These are phyloP conservation scores for Cryptococcus sp. DNA, from an alignment of 1,284 basidiomycete species.

Conservation along the genomic window DNA sequence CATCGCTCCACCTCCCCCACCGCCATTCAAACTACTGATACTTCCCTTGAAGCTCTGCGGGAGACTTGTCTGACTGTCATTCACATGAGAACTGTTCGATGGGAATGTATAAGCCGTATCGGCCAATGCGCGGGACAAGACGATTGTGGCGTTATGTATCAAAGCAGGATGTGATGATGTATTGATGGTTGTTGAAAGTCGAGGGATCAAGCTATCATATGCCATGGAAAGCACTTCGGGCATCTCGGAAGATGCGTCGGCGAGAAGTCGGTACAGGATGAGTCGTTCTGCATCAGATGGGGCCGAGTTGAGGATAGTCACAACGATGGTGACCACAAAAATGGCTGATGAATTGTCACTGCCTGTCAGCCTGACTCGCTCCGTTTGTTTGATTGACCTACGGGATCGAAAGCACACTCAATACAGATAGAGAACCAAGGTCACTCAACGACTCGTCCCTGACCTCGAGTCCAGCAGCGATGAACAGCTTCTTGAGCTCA, in stretches of 20 bases:
- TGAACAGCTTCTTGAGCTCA: constrained; percentile 58
- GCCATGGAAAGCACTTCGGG: constrained; percentile 70
- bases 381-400: constrained; percentile 13
- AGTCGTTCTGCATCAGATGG: constrained; percentile 76
- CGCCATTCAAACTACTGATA: constrained; percentile 5
- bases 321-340: constrained; percentile 68
- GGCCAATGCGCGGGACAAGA: constrained; percentile 54
- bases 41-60: constrained; percentile 18
- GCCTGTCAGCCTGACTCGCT: neutral
- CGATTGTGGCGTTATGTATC: constrained; percentile 64
- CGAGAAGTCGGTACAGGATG: constrained; percentile 69
- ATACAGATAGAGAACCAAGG: constrained; percentile 53
- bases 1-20: constrained; percentile 4
- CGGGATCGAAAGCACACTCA: constrained; percentile 42
- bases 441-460: constrained; percentile 53
- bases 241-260: constrained; percentile 65
- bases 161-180: constrained; percentile 68
- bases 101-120: constrained; percentile 38
- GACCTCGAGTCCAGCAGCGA: constrained; percentile 56
- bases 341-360: constrained; percentile 65
- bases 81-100: neutral
- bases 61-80: constrained; percentile 15
- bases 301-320: constrained; percentile 64
- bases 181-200: constrained; percentile 69
- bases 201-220: constrained; percentile 72